A percentile compares a stretch with the other conserved stretches of the same genome.
Conservation (phyloP, 2,329 filamentous ascomycete species). For the Neofusicoccum sp. region DNA sequence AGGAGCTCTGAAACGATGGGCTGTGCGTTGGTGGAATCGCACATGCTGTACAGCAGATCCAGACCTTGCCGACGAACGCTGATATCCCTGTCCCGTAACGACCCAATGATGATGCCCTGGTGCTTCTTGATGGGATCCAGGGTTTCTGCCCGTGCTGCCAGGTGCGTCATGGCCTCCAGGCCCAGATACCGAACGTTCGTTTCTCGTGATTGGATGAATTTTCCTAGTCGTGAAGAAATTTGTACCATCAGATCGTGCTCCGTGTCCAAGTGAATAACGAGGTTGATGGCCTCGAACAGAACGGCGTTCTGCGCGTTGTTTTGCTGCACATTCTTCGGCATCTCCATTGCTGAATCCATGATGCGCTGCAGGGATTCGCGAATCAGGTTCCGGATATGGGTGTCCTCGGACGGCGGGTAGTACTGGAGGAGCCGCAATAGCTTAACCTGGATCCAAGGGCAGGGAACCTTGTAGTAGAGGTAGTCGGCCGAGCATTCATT, state of each 20-base stretch:
- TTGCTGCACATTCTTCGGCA: slow-evolving; percentile 97
- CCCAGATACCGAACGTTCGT: slow-evolving; percentile 97
- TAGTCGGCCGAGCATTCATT: slow-evolving; percentile 89
- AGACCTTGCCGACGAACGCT: slow-evolving; percentile 94
- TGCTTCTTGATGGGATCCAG: slow-evolving; percentile 98
- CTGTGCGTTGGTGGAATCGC: slow-evolving; percentile 90
- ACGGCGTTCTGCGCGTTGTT: slow-evolving; percentile 99
- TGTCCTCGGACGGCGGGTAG: slow-evolving; percentile 90
- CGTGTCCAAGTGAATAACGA: slow-evolving; percentile 96
- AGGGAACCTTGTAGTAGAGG: slow-evolving; percentile 99
- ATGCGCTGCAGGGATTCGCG: slow-evolving; percentile 90
- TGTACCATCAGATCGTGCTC: slow-evolving; percentile 95
- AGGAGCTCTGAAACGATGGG: slow-evolving; percentile 92
- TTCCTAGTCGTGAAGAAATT: slow-evolving; percentile 85
- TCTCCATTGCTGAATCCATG: slow-evolving; percentile 86
- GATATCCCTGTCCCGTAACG: slow-evolving; percentile 92
- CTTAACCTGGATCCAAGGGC: slow-evolving; percentile 97
- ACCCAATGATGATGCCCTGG: slow-evolving; percentile 93
- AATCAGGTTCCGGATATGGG: slow-evolving; percentile 87
- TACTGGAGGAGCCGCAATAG: slow-evolving; percentile 90
- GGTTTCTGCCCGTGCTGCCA: slow-evolving; percentile 90
- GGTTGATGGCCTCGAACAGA: slow-evolving; percentile 96
- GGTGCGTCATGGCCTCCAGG: slow-evolving; percentile 95
- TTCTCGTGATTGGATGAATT: slow-evolving; percentile 95
- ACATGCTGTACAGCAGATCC: slow-evolving; percentile 99